These are phyloP conservation scores for Pyrenophora graminea DNA, from an alignment of 2,329 filamentous ascomycete genomes.

Conservation along the genomic window DNA sequence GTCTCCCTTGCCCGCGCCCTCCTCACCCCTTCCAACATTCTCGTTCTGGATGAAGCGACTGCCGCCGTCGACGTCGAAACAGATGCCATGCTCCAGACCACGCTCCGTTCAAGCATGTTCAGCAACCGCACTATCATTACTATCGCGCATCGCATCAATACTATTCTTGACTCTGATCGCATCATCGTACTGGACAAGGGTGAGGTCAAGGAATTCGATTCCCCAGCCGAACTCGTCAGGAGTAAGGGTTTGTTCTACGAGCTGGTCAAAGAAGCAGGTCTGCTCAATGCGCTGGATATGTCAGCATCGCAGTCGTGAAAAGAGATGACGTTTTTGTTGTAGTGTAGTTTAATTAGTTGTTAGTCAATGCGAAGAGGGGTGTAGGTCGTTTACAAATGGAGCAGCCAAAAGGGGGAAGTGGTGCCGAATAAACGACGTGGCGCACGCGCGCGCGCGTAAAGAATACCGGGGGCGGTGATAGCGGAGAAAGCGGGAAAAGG, in stretches of 20 bases:
- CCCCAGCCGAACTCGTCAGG: constrained; percentile 75
- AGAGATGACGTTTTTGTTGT: too few relatives aligned
- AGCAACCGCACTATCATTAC: constrained; percentile 95
- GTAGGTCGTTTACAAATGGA: too few relatives aligned
- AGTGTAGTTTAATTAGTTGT: too few relatives aligned
- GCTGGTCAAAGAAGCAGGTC: constrained; percentile 86
- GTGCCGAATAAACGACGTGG: too few relatives aligned
- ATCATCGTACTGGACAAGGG: constrained; percentile 94
- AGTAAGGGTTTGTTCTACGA: constrained; percentile 82
- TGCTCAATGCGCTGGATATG: constrained; percentile 53
- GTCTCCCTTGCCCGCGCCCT: constrained; percentile 91
- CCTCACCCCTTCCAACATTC: constrained; percentile 92
- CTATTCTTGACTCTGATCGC: constrained; percentile 84
- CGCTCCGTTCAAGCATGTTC: constrained; percentile 70
- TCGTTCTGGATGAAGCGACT: constrained; percentile 96
- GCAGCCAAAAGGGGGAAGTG: too few relatives aligned
- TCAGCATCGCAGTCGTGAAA: neutral
- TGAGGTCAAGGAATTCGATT: constrained; percentile 89
- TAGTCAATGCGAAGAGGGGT: too few relatives aligned
- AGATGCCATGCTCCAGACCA: constrained; percentile 67
- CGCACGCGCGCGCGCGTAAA: too few relatives aligned
- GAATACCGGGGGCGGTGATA: too few relatives aligned
- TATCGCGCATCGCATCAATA: constrained; percentile 97
- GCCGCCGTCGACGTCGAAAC: constrained; percentile 73
- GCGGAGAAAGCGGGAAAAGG: too few relatives aligned